phyloP scores from a whole-genome alignment of 2,329 filamentous ascomycete genomes.

The Fusarium dimerum region DNA sequence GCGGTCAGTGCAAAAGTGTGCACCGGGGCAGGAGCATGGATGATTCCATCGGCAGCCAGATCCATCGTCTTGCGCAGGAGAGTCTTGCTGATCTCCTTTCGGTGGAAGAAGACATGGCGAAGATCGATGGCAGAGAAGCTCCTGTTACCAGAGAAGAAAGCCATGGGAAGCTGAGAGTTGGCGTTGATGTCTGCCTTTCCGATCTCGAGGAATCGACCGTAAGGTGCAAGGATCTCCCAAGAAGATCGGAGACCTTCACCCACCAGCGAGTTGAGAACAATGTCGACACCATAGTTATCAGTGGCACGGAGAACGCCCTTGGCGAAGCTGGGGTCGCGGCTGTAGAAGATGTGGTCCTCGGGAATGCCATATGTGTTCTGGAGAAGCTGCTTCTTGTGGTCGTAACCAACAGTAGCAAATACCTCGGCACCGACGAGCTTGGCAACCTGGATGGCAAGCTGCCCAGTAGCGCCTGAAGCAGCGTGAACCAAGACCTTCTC shows the following conservation, averaged over 20 bases:
- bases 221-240: constrained; percentile 34
- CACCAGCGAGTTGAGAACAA: constrained; percentile 34
- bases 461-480: constrained; percentile 28
- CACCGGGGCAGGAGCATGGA: no score
- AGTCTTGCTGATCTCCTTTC: constrained; percentile 31
- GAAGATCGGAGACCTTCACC: constrained; percentile 32
- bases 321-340: constrained; percentile 9
- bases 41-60: no score
- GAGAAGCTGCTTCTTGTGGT: constrained; percentile 33
- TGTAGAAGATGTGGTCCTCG: constrained; percentile 32
- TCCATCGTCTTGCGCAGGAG: no score
- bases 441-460: constrained; percentile 32
- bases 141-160: constrained; percentile 30
- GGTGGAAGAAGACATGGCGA: constrained; percentile 28
- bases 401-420: constrained; percentile 34
- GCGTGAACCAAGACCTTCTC: constrained; percentile 36
- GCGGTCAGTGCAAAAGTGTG: no score
- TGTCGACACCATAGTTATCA: constrained; percentile 31
- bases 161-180: constrained; percentile 29
- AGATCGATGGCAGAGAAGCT: constrained; percentile 16
- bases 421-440: constrained; percentile 29
- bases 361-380: constrained; percentile 30
- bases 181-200: constrained; percentile 33
- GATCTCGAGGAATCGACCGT: constrained; percentile 38
- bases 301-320: constrained; percentile 14